A percentile compares a stretch with the other conserved stretches of the same genome.
These are phyloP conservation scores for Dryadomyces quercivorus DNA, from an alignment of 2,329 filamentous ascomycete genomes.

Conservation along the genomic window DNA sequence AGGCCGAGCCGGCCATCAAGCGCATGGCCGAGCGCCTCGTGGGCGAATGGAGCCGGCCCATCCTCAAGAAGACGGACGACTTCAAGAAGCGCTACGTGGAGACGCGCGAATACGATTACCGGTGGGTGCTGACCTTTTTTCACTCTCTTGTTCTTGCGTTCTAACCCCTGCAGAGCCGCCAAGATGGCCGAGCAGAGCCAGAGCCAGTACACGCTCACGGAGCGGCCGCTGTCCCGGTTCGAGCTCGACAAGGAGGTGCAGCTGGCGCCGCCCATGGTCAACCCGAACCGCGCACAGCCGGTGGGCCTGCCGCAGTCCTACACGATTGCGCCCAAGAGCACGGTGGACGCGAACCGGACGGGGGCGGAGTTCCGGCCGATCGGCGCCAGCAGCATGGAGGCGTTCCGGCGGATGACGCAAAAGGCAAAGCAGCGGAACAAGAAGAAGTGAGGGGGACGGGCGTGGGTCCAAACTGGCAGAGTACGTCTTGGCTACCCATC, in stretches of 20 bases:
- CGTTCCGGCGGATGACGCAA: constrained; percentile 53
- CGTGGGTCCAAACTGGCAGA: no score
- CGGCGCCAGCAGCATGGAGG: constrained; percentile 50
- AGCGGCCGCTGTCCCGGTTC: constrained; percentile 28
- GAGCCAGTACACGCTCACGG: constrained; percentile 36
- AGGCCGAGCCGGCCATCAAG: constrained; percentile 79
- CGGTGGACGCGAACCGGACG: constrained; percentile 35
- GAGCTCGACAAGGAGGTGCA: constrained; percentile 46
- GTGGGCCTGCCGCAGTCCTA: constrained; percentile 43
- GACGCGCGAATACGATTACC: constrained; percentile 50
- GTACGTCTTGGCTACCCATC: no score
- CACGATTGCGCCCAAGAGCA: constrained; percentile 49
- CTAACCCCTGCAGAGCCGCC: constrained; percentile 29
- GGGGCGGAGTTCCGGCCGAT: constrained; percentile 45
- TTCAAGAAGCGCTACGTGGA: constrained; percentile 72
- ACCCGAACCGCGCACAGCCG: constrained; percentile 44
- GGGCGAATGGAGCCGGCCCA: constrained; percentile 89
- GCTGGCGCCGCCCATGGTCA: constrained; percentile 40
- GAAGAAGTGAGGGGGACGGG: constrained; percentile 8
- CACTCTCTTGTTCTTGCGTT: no score
- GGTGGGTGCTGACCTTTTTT: constrained; percentile 32
- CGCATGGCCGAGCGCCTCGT: constrained; percentile 85
- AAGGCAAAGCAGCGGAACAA: constrained; percentile 35
- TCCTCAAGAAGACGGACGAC: constrained; percentile 86
- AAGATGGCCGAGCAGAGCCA: constrained; percentile 31